Evolutionary conservation across 108 stramenopile species (phyloP).

Genomic region (Fragilaria crotonensis): DNA sequence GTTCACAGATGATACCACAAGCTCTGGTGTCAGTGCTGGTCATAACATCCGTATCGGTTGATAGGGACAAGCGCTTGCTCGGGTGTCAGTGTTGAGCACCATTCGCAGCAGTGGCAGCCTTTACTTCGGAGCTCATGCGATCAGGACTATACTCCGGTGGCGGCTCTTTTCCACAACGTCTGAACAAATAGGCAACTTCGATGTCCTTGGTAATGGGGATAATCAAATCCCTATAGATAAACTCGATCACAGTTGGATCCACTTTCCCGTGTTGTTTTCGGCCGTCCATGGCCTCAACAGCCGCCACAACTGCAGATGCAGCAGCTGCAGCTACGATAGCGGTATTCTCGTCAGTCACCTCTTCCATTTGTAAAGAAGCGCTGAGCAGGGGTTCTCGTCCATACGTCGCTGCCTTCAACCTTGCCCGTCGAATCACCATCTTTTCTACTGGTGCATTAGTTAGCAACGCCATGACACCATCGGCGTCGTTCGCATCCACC

Average conservation of each 20-base stretch:
- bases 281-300: conserved; percentile 48
- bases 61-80: no score
- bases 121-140: conserved; percentile 45
- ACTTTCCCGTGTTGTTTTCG: conserved; percentile 62
- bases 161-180: conserved; percentile 75
- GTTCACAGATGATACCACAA: no score
- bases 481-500: conserved; percentile 86
- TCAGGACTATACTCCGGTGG: conserved; percentile 66
- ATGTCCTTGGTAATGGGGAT: conserved; percentile 98
- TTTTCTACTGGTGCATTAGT: conserved; percentile 94
- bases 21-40: no score
- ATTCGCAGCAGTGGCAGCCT: not conserved
- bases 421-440: conserved; percentile 83
- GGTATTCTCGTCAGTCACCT: conserved; percentile 28
- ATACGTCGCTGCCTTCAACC: conserved; percentile 90
- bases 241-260: conserved; percentile 85
- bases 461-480: conserved; percentile 90
- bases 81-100: not conserved
- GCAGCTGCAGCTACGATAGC: conserved; percentile 68
- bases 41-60: no score
- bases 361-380: conserved; percentile 31
- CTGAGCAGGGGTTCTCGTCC: conserved; percentile 81
- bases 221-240: conserved; percentile 89
- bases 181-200: conserved; percentile 94
- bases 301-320: conserved; percentile 68